These are phyloP conservation scores for Suillus sp. DNA, from an alignment of 768 basidiomycete species.

Conservation along the genomic window DNA sequence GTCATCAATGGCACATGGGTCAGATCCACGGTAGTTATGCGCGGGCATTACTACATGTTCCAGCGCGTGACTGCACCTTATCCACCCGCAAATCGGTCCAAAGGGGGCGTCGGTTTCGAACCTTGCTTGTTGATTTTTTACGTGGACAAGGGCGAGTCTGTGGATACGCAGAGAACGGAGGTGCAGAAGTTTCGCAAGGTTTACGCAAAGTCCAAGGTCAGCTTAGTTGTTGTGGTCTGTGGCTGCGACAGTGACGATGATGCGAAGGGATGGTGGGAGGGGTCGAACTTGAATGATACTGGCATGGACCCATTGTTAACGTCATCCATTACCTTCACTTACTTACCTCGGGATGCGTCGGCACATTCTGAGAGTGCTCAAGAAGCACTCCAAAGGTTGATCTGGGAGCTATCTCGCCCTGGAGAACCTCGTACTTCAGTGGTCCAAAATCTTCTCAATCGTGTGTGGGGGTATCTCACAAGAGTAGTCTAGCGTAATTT, in stretches of 20 bases:
- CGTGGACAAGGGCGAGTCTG: constrained; percentile 2
- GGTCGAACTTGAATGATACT: background rate
- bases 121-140: constrained; percentile 14
- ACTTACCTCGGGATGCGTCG: constrained; percentile 1
- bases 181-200: constrained; percentile 10
- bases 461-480: background rate
- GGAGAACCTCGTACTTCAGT: background rate
- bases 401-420: constrained; percentile 4
- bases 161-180: constrained; percentile 4
- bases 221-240: constrained; percentile 11
- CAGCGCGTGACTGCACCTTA: constrained; percentile 13
- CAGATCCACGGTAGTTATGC: constrained; percentile 8
- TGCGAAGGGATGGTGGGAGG: constrained; percentile 15
- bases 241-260: constrained; percentile 12
- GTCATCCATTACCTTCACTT: background rate
- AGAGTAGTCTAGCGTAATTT: background rate
- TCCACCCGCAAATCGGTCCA: constrained; percentile 3
- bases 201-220: constrained; percentile 9
- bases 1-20: constrained; percentile 8
- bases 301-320: background rate
- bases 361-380: background rate
- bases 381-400: constrained; percentile 5
- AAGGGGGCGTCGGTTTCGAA: constrained; percentile 6
- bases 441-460: background rate
- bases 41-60: constrained; percentile 12